Evolutionary conservation across 768 basidiomycete genomes (phyloP), one percentile per base, ranked within the genome.

Genomic region (Lenzites betulinus): DNA sequence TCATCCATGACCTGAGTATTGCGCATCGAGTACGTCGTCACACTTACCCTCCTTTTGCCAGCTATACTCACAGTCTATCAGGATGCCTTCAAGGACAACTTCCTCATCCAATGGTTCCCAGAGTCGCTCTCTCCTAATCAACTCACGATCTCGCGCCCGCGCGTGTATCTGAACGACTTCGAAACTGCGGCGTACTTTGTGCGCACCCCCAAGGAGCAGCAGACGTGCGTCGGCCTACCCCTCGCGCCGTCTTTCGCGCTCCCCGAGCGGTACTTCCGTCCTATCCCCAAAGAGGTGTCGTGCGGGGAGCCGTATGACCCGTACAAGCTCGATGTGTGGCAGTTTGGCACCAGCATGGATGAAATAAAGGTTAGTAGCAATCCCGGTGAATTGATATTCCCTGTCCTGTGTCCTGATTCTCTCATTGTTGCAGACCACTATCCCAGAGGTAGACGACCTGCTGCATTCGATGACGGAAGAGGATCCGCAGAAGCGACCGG

Each of bases 41-140:
- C 3, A 13, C 28, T 30, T 20, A 7, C 7, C 9, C 30, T 6
- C 30, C 2, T 16, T 20, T 22, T 7, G 15, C 7, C 48, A 20
- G 15, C 3, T 12, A 9, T 49, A 13, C 11, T n/a, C n/a, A n/a
- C 28, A 7, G 12, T 11, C 2, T 13, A 2, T 1, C 22, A 59
- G 58, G 58, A 59, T 22, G 58, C 58, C 1, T 59, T 51, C 42
- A 51, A 52, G 25, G 58, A 59, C 13, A 59, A 59, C 33, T 59
- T 59, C 44, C 58, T 59, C 23, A 30, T 59, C 7, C 43, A 59
- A n/a, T 59, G 51, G 44, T 44, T 46, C 25, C 50, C 58, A 3
- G 50, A 59, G 39, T 59, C 58, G 2, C 7, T 59, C 30, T 22
- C 33, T 1, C 18, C 33, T 12, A 7, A 15, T 15, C 50, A 39